Evolutionary conservation across 225 moss, liverwort and hornwort genomes (phyloP).

Genomic region (Climacium dendroides): DNA sequence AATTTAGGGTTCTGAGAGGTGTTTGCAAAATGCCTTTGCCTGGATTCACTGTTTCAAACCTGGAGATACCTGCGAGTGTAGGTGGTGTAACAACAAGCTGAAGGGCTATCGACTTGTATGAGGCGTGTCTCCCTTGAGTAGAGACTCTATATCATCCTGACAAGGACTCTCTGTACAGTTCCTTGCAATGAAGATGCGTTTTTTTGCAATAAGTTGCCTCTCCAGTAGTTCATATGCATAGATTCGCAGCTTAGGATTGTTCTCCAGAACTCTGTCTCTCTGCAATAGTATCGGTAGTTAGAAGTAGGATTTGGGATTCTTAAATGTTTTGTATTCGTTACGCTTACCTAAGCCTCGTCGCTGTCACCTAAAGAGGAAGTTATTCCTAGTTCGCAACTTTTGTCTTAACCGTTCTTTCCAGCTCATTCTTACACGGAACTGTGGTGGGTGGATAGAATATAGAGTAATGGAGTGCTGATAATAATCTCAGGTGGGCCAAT

Average conservation of each 20-base stretch:
- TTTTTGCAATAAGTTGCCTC: background rate
- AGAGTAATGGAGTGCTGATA: background rate
- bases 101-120: background rate
- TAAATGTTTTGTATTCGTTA: background rate
- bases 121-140: background rate
- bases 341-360: background rate
- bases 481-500: background rate
- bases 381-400: background rate
- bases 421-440: background rate
- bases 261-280: background rate
- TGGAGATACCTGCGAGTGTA: background rate
- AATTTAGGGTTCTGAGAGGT: constrained; percentile 2
- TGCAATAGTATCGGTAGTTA: background rate
- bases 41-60: background rate
- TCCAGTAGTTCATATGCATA: background rate
- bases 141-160: background rate
- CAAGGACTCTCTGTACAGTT: background rate
- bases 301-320: background rate
- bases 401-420: background rate
- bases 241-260: background rate
- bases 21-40: background rate
- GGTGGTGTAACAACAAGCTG: background rate
- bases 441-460: background rate
- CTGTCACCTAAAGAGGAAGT: background rate
- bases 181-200: background rate